Evolutionary conservation across 2,329 filamentous ascomycete species (phyloP).

Genomic region (Claviceps sp.): DNA sequence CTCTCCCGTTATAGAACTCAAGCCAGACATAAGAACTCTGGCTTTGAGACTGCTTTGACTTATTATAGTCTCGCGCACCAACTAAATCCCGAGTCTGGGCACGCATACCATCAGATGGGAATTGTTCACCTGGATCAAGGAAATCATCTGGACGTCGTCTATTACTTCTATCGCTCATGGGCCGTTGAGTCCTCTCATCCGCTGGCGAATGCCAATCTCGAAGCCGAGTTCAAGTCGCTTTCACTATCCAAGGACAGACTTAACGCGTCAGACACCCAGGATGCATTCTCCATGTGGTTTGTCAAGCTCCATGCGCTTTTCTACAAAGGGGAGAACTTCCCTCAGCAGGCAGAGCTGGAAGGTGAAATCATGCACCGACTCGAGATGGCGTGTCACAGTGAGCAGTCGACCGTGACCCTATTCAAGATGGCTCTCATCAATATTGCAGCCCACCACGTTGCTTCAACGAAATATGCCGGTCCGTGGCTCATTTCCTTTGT

Average conservation of each 20-base stretch:
- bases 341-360: slow-evolving; percentile 69
- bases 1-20: slow-evolving; percentile 76
- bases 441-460: slow-evolving; percentile 68
- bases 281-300: slow-evolving; percentile 67
- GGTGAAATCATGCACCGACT: slow-evolving; percentile 72
- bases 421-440: slow-evolving; percentile 77
- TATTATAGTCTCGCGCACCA: slow-evolving; percentile 77
- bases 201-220: slow-evolving; percentile 61
- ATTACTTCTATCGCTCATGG: slow-evolving; percentile 77
- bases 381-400: slow-evolving; percentile 56
- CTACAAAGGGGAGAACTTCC: slow-evolving; percentile 62
- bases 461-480: slow-evolving; percentile 26
- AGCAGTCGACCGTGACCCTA: slow-evolving; percentile 49
- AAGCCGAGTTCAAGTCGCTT: slow-evolving; percentile 58
- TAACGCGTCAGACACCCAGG: slow-evolving; percentile 37
- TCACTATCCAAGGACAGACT: slow-evolving; percentile 23
- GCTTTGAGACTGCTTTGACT: slow-evolving; percentile 66
- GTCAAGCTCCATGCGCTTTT: slow-evolving; percentile 75
- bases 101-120: slow-evolving; percentile 80
- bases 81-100: slow-evolving; percentile 65
- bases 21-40: slow-evolving; percentile 56
- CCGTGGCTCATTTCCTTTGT: slow-evolving; percentile 10
- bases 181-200: slow-evolving; percentile 63
- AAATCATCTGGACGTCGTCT: slow-evolving; percentile 73
- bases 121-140: slow-evolving; percentile 68